Percentiles rank a stretch among this genome's conserved stretches.
phyloP scores from a whole-genome alignment of 768 basidiomycete species.

The Termitomyces sp. region DNA sequence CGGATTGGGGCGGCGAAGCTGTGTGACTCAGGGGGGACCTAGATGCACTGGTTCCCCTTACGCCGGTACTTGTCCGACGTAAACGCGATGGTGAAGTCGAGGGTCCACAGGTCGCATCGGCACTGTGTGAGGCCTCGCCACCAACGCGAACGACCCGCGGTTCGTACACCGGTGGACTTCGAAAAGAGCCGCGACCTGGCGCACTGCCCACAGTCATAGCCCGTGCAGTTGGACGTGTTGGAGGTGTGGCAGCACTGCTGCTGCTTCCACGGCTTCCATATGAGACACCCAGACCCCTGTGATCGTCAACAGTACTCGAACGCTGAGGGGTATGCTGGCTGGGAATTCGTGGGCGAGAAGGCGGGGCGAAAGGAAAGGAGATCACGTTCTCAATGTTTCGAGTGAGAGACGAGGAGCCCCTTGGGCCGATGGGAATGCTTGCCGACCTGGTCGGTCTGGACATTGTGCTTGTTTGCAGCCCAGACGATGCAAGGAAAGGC shows the following conservation, averaged over 20 bases:
- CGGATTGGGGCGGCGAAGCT: conserved; percentile 23
- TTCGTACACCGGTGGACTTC: conserved; percentile 38
- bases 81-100: conserved; percentile 37
- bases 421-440: conserved; percentile 60
- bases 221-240: conserved; percentile 37
- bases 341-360: conserved; percentile 34
- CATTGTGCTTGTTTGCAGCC: conserved; percentile 23
- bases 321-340: conserved; percentile 25
- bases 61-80: conserved; percentile 36
- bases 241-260: conserved; percentile 20
- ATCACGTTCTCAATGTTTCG: conserved; percentile 64
- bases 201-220: conserved; percentile 32
- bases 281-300: conserved; percentile 30
- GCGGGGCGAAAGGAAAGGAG: conserved; percentile 49
- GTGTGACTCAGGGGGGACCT: conserved; percentile 23
- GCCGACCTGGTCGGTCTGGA: conserved; percentile 55
- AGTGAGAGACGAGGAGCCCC: conserved; percentile 39
- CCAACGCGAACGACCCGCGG: conserved; percentile 67
- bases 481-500: background rate
- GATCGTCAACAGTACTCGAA: conserved; percentile 25
- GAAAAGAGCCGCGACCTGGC: conserved; percentile 27
- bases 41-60: conserved; percentile 24
- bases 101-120: conserved; percentile 41
- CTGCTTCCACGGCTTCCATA: conserved; percentile 32
- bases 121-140: conserved; percentile 27